These are phyloP conservation scores for Nicotiana undulata DNA, from an alignment of 257 asterid genomes.

Conservation along the genomic window DNA sequence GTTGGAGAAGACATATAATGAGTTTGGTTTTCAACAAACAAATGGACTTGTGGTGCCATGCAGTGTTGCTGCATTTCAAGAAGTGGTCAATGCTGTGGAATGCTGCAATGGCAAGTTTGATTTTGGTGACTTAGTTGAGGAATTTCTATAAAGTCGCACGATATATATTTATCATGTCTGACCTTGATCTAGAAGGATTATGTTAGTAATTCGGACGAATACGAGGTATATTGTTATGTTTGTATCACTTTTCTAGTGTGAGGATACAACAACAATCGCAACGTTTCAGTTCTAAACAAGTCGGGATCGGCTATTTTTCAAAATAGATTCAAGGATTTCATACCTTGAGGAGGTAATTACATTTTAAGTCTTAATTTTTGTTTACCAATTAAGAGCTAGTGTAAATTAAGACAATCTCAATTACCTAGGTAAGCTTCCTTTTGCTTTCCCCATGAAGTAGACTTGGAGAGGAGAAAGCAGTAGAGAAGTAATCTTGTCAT, in stretches of 20 bases:
- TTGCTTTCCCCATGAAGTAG: neutral
- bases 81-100: slow-evolving; percentile 54
- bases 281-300: neutral
- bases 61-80: slow-evolving; percentile 56
- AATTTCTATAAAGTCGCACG: slow-evolving; percentile 28
- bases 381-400: neutral
- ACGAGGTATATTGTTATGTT: neutral
- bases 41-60: slow-evolving; percentile 67
- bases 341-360: neutral
- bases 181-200: neutral
- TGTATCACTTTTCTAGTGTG: neutral
- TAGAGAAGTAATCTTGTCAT: neutral
- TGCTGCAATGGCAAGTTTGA: slow-evolving; percentile 58
- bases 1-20: slow-evolving; percentile 66
- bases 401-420: neutral
- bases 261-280: neutral
- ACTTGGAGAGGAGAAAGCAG: neutral
- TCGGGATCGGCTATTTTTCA: neutral
- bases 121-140: slow-evolving; percentile 56
- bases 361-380: neutral
- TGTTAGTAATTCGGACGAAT: neutral
- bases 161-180: neutral
- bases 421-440: neutral
- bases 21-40: slow-evolving; percentile 54
- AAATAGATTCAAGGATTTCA: neutral